Base-by-base conservation (phyloP, 2,329 filamentous ascomycete genomes). In the Westerdykella ornata region DNA sequence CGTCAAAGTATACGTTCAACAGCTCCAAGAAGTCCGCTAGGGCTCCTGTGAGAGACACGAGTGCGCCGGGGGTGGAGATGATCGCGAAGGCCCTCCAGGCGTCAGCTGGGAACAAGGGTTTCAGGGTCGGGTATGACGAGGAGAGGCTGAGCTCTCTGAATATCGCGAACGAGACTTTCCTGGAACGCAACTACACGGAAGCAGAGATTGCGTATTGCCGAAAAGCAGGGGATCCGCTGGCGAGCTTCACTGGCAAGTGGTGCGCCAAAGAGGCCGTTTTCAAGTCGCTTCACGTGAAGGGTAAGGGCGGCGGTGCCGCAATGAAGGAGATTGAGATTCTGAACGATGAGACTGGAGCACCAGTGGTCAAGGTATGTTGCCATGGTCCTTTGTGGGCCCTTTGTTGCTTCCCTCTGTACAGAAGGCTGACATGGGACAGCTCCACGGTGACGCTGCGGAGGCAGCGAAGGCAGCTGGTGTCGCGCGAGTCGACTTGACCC, bases 201-300 rank as follows among this genome's bases (percentile, higher is more conserved):
- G 72, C 75, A 37, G 92, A 98, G 71, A 85, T 89, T 56, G 76
- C 78, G 20, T 97, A 98, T 73, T 98, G 94, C 74, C 76, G 76
- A 49, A 80, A 83, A 60, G 83, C 87, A 13, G 72, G 88, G 5
- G 83, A 78, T 61, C 85, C 88, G 1, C 87, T 88, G 62, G 86
- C 89, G 52, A 94, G 88, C 38, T 98, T 96, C 68, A 88, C 90
- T 4, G 92, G 92, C 37, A 82, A 88, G 54, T 98, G 92, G 92
- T 90, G 84, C 58, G 92, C 92, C 28, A 98, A 98, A 74, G 92
- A 98, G 71, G 92, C 92, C 19, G 89, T 98, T 1, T 98, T 98
- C 77, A 98, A 98, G 79, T 88, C 87, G 29, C 75, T 98, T 12
- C 88, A 89, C 52, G 89, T 97, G 11, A 72, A 77, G 54, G 84